Conservation (phyloP, 805 yeast species). For the Candida multigemmis region DNA sequence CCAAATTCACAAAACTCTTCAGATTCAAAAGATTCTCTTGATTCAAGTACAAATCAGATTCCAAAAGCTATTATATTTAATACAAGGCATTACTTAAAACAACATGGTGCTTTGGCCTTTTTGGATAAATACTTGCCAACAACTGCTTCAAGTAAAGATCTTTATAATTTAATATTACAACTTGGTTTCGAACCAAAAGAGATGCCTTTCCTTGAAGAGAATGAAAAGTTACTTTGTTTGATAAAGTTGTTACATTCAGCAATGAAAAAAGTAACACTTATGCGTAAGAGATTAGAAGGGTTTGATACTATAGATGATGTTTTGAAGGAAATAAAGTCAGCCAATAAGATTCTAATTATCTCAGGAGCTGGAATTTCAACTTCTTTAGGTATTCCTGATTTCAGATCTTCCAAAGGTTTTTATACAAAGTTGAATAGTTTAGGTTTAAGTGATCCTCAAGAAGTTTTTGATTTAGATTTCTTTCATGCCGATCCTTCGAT, state of each 20-base stretch:
- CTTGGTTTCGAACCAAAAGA: constrained; percentile 50
- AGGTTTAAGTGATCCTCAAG: constrained; percentile 35
- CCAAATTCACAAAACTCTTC: too few species aligned
- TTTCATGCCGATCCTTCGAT: constrained; percentile 28
- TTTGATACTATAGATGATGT: constrained; percentile 55
- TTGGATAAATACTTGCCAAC: constrained; percentile 54
- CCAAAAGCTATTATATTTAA: too few species aligned
- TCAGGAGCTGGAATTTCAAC: constrained; percentile 41
- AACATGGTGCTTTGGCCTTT: constrained; percentile 51
- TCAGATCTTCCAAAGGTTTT: constrained; percentile 49
- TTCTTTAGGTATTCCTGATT: constrained; percentile 36
- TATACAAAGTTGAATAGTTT: constrained; percentile 43
- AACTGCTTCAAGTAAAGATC: constrained; percentile 48
- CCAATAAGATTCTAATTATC: constrained; percentile 34
- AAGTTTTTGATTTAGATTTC: constrained; percentile 30
- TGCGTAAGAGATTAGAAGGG: constrained; percentile 45
- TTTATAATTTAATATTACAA: constrained; percentile 46
- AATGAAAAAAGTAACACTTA: constrained; percentile 49
- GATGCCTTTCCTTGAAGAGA: constrained; percentile 23
- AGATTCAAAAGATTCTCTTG: too few species aligned
- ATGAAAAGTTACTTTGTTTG: constrained; percentile 34
- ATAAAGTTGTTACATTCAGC: constrained; percentile 52
- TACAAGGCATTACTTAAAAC: constrained; percentile 41
- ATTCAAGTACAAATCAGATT: too few species aligned
- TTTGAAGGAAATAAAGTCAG: constrained; percentile 39